Percentiles rank a stretch among this genome's conserved stretches.
These are phyloP conservation scores for Fusarium sp. DNA, from an alignment of 2,329 filamentous ascomycete genomes.

Conservation along the genomic window DNA sequence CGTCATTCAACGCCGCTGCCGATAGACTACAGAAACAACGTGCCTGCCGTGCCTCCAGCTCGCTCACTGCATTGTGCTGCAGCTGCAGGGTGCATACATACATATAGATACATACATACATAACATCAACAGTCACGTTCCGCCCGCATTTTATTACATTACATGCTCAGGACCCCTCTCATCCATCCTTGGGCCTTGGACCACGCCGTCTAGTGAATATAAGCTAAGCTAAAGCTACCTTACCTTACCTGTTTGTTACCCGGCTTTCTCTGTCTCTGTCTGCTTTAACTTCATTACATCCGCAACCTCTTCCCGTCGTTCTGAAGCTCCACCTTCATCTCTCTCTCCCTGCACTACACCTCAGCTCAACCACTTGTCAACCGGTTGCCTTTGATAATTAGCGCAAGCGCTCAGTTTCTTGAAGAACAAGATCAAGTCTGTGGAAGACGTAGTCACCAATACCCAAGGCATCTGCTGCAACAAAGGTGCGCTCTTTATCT, in stretches of 20 bases:
- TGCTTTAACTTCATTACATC: slow-evolving; percentile 25
- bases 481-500: slow-evolving; percentile 27
- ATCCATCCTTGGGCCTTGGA: slow-evolving; percentile 21
- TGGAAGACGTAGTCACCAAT: neutral
- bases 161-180: slow-evolving; percentile 33
- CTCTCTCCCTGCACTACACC: slow-evolving; percentile 32
- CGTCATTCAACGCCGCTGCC: slow-evolving; percentile 40
- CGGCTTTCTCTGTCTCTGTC: slow-evolving; percentile 16
- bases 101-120: slow-evolving; percentile 17
- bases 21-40: slow-evolving; percentile 38
- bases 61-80: slow-evolving; percentile 25
- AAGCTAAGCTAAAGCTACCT: slow-evolving; percentile 18
- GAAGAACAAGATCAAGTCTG: slow-evolving; percentile 5
- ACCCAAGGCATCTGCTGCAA: neutral
- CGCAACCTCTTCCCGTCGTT: slow-evolving; percentile 12
- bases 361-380: slow-evolving; percentile 18
- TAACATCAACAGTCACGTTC: slow-evolving; percentile 40
- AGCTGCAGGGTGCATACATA: slow-evolving; percentile 34
- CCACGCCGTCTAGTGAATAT: slow-evolving; percentile 28
- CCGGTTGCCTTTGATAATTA: slow-evolving; percentile 31
- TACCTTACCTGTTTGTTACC: slow-evolving; percentile 3
- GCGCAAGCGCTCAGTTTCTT: slow-evolving; percentile 23
- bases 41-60: slow-evolving; percentile 29
- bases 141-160: slow-evolving; percentile 31
- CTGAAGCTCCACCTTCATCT: slow-evolving; percentile 27